Evolutionary conservation across 1,139 yeast species (phyloP), one percentile per base, ranked within the genome.

Genomic region (Lipomyces yarrowii): DNA sequence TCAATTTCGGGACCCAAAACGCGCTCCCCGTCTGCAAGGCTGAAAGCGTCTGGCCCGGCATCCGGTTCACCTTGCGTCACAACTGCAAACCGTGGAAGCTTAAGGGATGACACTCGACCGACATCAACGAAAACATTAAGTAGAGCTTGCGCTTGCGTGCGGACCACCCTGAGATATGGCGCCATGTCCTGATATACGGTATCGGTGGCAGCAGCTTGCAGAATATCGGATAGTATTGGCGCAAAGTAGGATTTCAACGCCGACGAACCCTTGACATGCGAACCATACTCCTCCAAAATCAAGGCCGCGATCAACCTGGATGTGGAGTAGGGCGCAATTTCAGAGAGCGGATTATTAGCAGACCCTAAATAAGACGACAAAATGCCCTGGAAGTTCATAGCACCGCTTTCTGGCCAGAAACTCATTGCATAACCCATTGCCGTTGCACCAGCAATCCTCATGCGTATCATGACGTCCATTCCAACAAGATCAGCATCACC

Each of bases 31-130:
- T 86, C 86, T 56, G 84, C 89, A 59, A 94, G 77, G 11, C 91
- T 86, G 77, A 96, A 96, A 0, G 98, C 98, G 72, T 89, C 93
- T 0, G 97, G 93, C 0, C 98, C 98, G 3, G 98, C 97, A 70
- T 91, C 97, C 0, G 87, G 82, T 75, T 94, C 99, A 48, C 99
- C 99, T 76, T 91, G 96, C 3, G 93, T 97, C 21, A 93, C 87
- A 5, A 91, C 87, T 0, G 99, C 96, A 46, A 96, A 78, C 67
- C 87, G 90, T 0, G 98, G 98, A 15, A 92, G 78, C 75, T 90
- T 91, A 54, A 86, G 83, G n/a, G 87, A 85, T 1, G 96, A 82
- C 21, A 92, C 77, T 76, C 89, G 89, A 6, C 96, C 97, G 39
- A 83, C 84, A 60, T 88, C 92, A 46, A 87, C 84, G 76, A 93